Conservation (phyloP, 352 stramenopile genomes). For the Phytophthora constricta region DNA sequence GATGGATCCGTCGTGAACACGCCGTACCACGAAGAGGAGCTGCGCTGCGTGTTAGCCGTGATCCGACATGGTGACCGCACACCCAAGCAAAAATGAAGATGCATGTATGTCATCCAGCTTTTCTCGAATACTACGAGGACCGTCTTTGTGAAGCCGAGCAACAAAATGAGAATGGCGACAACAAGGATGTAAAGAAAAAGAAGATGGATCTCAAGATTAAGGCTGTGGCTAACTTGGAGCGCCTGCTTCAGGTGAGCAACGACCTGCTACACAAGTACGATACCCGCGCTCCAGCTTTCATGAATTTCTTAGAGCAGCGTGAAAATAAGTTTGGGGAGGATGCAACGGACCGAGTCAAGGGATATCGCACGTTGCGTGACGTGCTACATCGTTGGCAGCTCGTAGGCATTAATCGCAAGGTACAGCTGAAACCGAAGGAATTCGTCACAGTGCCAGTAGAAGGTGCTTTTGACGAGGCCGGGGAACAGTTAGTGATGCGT, state of each 20-base stretch:
- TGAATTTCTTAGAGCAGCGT: conserved; percentile 71
- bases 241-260: conserved; percentile 80
- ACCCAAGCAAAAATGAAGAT: conserved; percentile 99
- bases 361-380: conserved; percentile 91
- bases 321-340: conserved; percentile 68
- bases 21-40: conserved; percentile 92
- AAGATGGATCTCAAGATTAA: conserved; percentile 91
- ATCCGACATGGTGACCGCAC: conserved; percentile 99
- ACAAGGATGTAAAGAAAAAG: conserved; percentile 51
- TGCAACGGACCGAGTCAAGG: conserved; percentile 77
- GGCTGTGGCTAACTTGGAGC: conserved; percentile 78
- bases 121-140: conserved; percentile 86
- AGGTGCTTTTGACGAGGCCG: conserved; percentile 33
- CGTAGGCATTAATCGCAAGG: conserved; percentile 98
- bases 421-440: conserved; percentile 93
- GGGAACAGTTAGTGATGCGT: conserved; percentile 29
- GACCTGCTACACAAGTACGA: conserved; percentile 77
- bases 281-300: conserved; percentile 58
- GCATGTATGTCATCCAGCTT: conserved; percentile 90
- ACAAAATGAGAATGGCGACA: conserved; percentile 34
- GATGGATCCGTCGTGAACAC: conserved; percentile 30
- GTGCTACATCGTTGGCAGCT: conserved; percentile 97
- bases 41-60: conserved; percentile 99
- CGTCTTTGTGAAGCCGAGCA: conserved; percentile 43
- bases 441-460: conserved; percentile 38